phyloP scores from a whole-genome alignment of 2,329 filamentous ascomycete species.

The Stemphylium vesicarium region DNA sequence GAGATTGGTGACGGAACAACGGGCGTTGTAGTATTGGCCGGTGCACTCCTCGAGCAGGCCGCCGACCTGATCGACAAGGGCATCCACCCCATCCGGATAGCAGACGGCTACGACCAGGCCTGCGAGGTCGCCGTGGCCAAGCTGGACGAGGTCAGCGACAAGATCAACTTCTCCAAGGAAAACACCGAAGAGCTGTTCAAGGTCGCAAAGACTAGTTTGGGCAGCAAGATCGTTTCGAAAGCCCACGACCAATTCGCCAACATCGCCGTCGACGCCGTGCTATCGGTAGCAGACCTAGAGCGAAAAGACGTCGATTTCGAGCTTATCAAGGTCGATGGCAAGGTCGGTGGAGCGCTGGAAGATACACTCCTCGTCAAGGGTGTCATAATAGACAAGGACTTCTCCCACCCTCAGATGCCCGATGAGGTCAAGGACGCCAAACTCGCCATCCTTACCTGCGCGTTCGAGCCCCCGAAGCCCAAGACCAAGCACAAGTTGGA shows the following conservation, averaged over 20 bases:
- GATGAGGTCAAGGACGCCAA: conserved; percentile 94
- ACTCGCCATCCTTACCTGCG: conserved; percentile 95
- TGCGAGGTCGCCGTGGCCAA: conserved; percentile 95
- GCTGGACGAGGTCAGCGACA: conserved; percentile 91
- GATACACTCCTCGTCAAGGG: conserved; percentile 95
- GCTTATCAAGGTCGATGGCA: conserved; percentile 98
- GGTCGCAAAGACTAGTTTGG: conserved; percentile 93
- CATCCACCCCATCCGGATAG: conserved; percentile 98
- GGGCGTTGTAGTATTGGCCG: conserved; percentile 93
- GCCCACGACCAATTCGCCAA: conserved; percentile 97
- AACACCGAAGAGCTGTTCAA: conserved; percentile 87
- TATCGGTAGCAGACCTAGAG: conserved; percentile 94
- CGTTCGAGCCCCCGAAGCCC: conserved; percentile 97
- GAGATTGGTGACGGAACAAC: conserved; percentile 99
- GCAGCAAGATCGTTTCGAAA: conserved; percentile 99
- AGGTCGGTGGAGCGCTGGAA: conserved; percentile 92
- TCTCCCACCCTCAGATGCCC: conserved; percentile 99
- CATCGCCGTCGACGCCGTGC: conserved; percentile 94
- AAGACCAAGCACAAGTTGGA: conserved; percentile 99
- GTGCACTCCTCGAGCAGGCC: conserved; percentile 93
- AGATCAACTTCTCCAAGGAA: conserved; percentile 81
- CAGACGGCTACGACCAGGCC: conserved; percentile 96
- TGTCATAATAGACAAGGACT: conserved; percentile 99
- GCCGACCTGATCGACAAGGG: conserved; percentile 99
- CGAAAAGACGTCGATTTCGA: conserved; percentile 98